Percentiles rank a stretch among this genome's conserved stretches.
Conservation (phyloP, 257 asterid genomes). For the Jaltomata sinuosa region DNA sequence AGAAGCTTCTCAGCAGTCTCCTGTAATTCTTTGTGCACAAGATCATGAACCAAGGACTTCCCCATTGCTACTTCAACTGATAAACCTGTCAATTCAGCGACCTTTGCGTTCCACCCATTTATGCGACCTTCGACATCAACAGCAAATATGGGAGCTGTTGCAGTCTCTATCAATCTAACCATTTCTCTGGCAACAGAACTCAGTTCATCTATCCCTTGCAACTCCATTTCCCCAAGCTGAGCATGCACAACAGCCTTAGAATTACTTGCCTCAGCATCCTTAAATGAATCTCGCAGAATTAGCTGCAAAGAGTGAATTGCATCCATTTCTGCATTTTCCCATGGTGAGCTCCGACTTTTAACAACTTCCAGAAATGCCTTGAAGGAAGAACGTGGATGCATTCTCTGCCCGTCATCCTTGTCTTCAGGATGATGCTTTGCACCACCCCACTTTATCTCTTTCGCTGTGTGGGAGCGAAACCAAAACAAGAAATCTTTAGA, state of each 20-base stretch:
- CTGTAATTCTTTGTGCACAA: slow-evolving; percentile 55
- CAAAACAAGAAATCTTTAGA: slow-evolving; percentile 66
- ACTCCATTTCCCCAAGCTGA: slow-evolving; percentile 29
- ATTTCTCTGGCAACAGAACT: slow-evolving; percentile 62
- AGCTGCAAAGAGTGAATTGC: slow-evolving; percentile 87
- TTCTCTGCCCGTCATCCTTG: slow-evolving; percentile 70
- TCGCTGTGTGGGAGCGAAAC: slow-evolving; percentile 83
- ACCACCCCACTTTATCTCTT: slow-evolving; percentile 88
- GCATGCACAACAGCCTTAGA: slow-evolving; percentile 46
- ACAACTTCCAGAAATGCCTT: slow-evolving; percentile 86
- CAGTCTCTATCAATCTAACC: slow-evolving; percentile 61
- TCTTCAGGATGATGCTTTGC: slow-evolving; percentile 83
- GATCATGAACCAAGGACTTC: slow-evolving; percentile 54
- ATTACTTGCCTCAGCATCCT: slow-evolving; percentile 34
- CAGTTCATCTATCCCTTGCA: slow-evolving; percentile 47
- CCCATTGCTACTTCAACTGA: slow-evolving; percentile 50
- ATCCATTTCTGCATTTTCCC: slow-evolving; percentile 93
- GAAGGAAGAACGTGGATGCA: slow-evolving; percentile 94
- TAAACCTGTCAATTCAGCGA: slow-evolving; percentile 46
- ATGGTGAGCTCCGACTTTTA: slow-evolving; percentile 79
- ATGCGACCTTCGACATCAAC: slow-evolving; percentile 43
- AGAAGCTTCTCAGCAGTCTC: slow-evolving; percentile 51
- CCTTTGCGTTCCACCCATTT: slow-evolving; percentile 64
- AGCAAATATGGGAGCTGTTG: slow-evolving; percentile 68
- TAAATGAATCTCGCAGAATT: slow-evolving; percentile 68